Evolutionary conservation across 345 rosid genomes (phyloP).

Genomic region (Syzygium oleosum): DNA sequence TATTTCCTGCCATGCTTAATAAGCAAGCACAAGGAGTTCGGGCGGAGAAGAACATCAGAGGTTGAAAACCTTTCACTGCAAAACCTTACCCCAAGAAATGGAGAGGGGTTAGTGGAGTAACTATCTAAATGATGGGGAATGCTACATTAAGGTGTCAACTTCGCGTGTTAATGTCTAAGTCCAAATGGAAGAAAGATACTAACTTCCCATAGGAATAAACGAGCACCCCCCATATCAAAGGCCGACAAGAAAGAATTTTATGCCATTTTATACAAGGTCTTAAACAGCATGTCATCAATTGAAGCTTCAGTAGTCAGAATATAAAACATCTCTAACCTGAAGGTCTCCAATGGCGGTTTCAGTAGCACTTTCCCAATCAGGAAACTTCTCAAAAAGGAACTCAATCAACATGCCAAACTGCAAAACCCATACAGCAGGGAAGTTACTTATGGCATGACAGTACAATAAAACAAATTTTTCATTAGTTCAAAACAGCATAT

Average conservation of each 20-base stretch:
- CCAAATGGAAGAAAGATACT: neutral
- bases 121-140: neutral
- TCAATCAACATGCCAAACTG: slow-evolving; percentile 99
- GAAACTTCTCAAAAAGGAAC: slow-evolving; percentile 72
- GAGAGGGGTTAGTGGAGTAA: neutral
- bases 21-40: neutral
- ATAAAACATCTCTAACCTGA: slow-evolving; percentile 47
- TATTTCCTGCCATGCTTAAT: neutral
- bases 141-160: neutral
- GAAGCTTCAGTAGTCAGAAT: neutral
- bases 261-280: neutral
- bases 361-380: slow-evolving; percentile 54
- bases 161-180: neutral
- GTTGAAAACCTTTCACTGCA: neutral
- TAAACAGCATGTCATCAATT: neutral
- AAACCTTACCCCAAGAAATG: neutral
- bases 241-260: neutral
- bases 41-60: neutral
- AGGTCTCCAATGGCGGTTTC: slow-evolving; percentile 87
- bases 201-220: neutral
- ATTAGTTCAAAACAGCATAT: neutral
- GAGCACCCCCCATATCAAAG: neutral
- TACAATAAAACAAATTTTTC: neutral
- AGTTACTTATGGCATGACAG: neutral
- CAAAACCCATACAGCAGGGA: neutral